A percentile compares a stretch with the other conserved stretches of the same genome.
phyloP scores from a whole-genome alignment of 208 protist genomes.

The Crithidia fasciculata region DNA sequence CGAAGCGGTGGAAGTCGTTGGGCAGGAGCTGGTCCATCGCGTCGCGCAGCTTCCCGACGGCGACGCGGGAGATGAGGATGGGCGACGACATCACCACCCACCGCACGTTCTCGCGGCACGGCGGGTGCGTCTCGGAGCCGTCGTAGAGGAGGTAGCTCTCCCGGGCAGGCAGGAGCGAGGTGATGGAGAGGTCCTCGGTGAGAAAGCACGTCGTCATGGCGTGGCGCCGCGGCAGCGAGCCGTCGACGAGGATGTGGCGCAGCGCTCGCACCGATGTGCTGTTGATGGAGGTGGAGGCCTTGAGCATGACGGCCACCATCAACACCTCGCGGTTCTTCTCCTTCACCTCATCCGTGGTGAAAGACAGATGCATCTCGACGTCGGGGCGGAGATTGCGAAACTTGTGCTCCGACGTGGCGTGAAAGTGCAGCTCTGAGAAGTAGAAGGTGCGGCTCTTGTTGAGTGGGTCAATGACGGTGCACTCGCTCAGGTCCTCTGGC shows the following conservation, averaged over 20 bases:
- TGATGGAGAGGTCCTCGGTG: slow-evolving; percentile 50
- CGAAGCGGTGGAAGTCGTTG: slow-evolving; percentile 56
- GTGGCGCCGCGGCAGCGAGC: slow-evolving; percentile 53
- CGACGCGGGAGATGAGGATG: slow-evolving; percentile 55
- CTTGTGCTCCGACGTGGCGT: slow-evolving; percentile 65
- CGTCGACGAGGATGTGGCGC: slow-evolving; percentile 70
- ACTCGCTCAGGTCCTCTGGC: slow-evolving; percentile 43
- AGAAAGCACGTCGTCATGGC: slow-evolving; percentile 70
- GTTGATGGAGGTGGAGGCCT: slow-evolving; percentile 56
- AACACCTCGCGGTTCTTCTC: slow-evolving; percentile 39
- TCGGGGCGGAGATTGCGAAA: slow-evolving; percentile 59
- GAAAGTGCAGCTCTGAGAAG: slow-evolving; percentile 71
- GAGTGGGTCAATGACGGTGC: slow-evolving; percentile 61
- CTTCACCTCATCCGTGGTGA: slow-evolving; percentile 25
- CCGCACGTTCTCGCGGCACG: slow-evolving; percentile 73
- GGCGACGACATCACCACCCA: slow-evolving; percentile 87
- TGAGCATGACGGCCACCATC: slow-evolving; percentile 65
- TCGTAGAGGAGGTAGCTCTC: slow-evolving; percentile 80
- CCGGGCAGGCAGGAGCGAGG: slow-evolving; percentile 46
- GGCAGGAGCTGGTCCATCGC: slow-evolving; percentile 48
- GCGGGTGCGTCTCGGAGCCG: slow-evolving; percentile 79
- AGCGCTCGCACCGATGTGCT: slow-evolving; percentile 63
- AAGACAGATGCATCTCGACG: slow-evolving; percentile 77
- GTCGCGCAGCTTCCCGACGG: slow-evolving; percentile 54
- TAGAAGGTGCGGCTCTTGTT: slow-evolving; percentile 42